Conservation (phyloP, 257 asterid species). For the Lantana camara region DNA sequence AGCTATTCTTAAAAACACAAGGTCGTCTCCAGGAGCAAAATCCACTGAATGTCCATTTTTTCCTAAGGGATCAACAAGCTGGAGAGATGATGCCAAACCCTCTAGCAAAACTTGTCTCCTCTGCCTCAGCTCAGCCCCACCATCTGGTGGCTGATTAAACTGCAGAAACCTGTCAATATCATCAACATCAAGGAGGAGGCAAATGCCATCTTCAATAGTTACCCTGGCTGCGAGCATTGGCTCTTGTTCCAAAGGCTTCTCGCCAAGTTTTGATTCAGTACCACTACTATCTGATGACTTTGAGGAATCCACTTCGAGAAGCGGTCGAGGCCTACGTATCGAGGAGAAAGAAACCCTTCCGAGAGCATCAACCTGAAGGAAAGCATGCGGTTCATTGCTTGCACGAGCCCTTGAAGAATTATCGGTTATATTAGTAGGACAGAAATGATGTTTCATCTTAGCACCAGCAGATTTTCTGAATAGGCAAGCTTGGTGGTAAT, state of each 20-base stretch:
- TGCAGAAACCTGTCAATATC: constrained; percentile 86
- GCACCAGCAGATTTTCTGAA: constrained; percentile 73
- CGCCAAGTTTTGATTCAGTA: constrained; percentile 51
- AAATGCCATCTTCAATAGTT: constrained; percentile 83
- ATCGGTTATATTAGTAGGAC: constrained; percentile 72
- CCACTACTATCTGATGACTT: constrained; percentile 48
- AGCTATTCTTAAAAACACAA: constrained; percentile 56
- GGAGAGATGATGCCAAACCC: constrained; percentile 73
- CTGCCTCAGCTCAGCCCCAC: constrained; percentile 61
- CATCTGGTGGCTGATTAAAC: constrained; percentile 68
- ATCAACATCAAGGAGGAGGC: constrained; percentile 86
- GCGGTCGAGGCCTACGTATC: constrained; percentile 92
- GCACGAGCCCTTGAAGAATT: constrained; percentile 62
- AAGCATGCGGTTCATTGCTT: constrained; percentile 80
- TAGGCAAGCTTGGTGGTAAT: constrained; percentile 90
- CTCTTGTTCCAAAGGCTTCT: constrained; percentile 95
- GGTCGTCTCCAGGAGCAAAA: constrained; percentile 56
- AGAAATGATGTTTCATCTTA: constrained; percentile 81
- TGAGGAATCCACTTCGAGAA: constrained; percentile 84
- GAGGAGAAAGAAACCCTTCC: constrained; percentile 91
- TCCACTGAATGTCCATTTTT: constrained; percentile 52
- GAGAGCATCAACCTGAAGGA: constrained; percentile 94
- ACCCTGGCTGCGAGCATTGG: constrained; percentile 99
- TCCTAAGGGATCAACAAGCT: constrained; percentile 70
- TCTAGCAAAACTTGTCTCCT: constrained; percentile 69